Conservation (phyloP, 106 monocot genomes). For the Dioscorea zingiberensis region DNA sequence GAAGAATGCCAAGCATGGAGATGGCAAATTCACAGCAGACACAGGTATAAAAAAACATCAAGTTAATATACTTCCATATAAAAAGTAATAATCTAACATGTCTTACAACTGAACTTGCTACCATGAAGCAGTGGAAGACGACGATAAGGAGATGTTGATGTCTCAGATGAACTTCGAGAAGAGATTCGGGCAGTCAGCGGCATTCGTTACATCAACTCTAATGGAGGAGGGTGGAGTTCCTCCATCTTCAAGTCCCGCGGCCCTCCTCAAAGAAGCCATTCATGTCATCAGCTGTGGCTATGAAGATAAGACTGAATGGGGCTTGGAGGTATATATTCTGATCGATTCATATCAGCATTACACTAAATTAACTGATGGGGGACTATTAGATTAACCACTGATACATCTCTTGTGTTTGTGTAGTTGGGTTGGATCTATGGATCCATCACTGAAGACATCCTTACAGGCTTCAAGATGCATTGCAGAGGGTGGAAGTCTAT, state of each 20-base stretch:
- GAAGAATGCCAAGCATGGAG: constrained; percentile 43
- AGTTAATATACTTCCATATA: too few relatives aligned
- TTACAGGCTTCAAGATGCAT: constrained; percentile 99
- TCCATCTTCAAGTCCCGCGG: constrained; percentile 81
- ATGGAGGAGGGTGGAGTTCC: constrained; percentile 97
- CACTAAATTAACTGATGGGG: too few relatives aligned
- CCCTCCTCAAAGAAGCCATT: constrained; percentile 93
- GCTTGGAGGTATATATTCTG: constrained; percentile 69
- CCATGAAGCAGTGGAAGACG: constrained; percentile 38
- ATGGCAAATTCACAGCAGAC: constrained; percentile 12
- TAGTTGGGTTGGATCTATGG: constrained; percentile 98
- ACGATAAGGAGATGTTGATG: constrained; percentile 69
- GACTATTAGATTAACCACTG: too few relatives aligned
- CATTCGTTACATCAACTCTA: constrained; percentile 89
- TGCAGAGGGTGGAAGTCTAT: constrained; percentile 90
- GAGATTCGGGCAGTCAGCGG: constrained; percentile 85
- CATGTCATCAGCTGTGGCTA: constrained; percentile 99
- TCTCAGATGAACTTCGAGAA: constrained; percentile 95
- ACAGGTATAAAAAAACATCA: constrained; percentile 21
- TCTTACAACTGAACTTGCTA: background rate
- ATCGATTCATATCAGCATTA: too few relatives aligned
- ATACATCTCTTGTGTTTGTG: constrained; percentile 6
- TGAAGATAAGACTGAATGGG: constrained; percentile 97
- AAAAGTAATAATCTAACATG: background rate
- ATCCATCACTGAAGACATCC: constrained; percentile 93